Conservation (phyloP, 2,329 filamentous ascomycete species). For the Aspergillus flavus region DNA sequence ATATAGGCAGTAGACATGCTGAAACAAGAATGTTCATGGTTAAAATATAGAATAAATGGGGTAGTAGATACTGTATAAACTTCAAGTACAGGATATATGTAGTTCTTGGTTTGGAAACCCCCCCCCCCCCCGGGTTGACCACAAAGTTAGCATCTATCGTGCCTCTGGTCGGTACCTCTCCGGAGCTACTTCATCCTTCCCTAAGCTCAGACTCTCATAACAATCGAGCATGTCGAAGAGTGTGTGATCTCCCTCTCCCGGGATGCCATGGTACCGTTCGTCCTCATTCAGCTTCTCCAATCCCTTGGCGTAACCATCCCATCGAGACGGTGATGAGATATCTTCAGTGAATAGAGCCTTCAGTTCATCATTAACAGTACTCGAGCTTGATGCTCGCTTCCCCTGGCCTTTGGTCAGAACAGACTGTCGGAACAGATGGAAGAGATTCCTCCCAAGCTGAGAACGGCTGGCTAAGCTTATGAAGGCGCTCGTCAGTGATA, state of each 20-base stretch:
- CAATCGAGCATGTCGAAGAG: constrained; percentile 43
- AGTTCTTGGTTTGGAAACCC: background rate
- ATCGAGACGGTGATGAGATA: constrained; percentile 18
- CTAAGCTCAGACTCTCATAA: constrained; percentile 42
- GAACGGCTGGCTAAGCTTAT: constrained; percentile 38
- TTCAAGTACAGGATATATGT: background rate
- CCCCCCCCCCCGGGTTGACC: no score
- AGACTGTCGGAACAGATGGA: constrained; percentile 40
- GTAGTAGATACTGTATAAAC: background rate
- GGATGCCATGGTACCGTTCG: constrained; percentile 33
- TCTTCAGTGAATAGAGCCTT: constrained; percentile 37
- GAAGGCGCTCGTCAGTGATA: constrained; percentile 38
- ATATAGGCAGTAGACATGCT: background rate
- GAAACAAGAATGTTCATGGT: background rate
- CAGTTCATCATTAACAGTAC: constrained; percentile 31
- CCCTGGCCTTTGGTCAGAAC: constrained; percentile 36
- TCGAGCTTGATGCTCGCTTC: constrained; percentile 26
- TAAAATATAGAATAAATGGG: background rate
- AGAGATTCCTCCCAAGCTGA: constrained; percentile 35
- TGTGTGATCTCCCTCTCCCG: constrained; percentile 14
- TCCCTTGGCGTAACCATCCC: constrained; percentile 37
- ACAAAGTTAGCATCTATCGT: background rate
- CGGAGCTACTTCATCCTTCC: constrained; percentile 34
- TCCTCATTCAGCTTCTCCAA: constrained; percentile 38
- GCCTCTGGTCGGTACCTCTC: constrained; percentile 19